Conservation (phyloP, 2,329 filamentous ascomycete genomes). For the Rutstroemia sp. region DNA sequence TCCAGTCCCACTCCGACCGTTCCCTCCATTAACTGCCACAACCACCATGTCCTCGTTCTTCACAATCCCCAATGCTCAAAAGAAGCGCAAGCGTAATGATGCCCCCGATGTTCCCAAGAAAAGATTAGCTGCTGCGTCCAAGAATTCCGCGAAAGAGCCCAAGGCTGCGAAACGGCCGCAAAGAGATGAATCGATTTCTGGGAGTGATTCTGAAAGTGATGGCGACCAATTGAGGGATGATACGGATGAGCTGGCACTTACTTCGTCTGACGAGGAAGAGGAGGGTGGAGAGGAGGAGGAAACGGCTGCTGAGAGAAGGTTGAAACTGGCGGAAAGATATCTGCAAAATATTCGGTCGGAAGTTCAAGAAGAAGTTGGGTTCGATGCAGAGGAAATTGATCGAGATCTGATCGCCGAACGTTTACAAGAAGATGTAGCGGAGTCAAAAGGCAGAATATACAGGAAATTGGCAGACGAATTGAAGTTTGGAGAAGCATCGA, state of each 20-base stretch:
- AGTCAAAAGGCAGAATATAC: constrained; percentile 85
- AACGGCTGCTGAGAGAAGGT: constrained; percentile 79
- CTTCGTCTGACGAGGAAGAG: constrained; percentile 47
- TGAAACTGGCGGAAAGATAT: constrained; percentile 86
- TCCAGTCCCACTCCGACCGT: background rate
- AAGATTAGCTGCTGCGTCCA: constrained; percentile 40
- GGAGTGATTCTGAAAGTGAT: constrained; percentile 69
- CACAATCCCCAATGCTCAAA: constrained; percentile 75
- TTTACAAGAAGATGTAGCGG: constrained; percentile 84
- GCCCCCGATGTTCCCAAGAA: constrained; percentile 52
- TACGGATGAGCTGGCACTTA: constrained; percentile 50
- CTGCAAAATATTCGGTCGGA: constrained; percentile 83
- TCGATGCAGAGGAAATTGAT: constrained; percentile 91
- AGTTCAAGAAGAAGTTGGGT: constrained; percentile 68
- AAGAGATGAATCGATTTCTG: constrained; percentile 67
- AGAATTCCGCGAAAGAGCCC: constrained; percentile 19
- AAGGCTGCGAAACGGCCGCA: constrained; percentile 38
- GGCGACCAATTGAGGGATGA: constrained; percentile 34
- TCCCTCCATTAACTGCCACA: background rate
- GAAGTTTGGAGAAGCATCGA: constrained; percentile 58
- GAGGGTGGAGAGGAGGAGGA: constrained; percentile 62
- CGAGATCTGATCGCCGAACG: constrained; percentile 85
- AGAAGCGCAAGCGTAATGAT: constrained; percentile 75
- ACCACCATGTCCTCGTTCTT: constrained; percentile 86
- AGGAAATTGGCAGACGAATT: constrained; percentile 68